Evolutionary conservation across 768 basidiomycete genomes (phyloP).

Genomic region (Myochromella boudieri): DNA sequence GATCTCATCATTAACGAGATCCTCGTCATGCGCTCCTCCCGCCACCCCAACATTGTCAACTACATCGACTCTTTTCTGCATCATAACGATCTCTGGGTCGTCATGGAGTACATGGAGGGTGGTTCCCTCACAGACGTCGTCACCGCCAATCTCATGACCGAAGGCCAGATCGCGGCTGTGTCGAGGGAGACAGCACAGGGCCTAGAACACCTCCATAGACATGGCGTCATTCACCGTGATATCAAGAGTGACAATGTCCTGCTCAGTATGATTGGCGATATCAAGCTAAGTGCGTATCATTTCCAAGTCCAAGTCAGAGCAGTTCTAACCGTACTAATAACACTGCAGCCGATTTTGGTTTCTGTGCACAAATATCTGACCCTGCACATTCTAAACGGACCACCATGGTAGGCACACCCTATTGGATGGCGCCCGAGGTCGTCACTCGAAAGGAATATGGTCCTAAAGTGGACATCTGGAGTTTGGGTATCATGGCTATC

Average conservation of each 20-base stretch:
- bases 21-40: conserved; percentile 94
- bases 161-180: conserved; percentile 98
- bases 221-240: conserved; percentile 97
- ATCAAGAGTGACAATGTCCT: conserved; percentile 99
- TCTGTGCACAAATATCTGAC: conserved; percentile 95
- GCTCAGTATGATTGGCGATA: conserved; percentile 89
- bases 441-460: conserved; percentile 98
- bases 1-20: conserved; percentile 99
- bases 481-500: conserved; percentile 93
- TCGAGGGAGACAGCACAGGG: conserved; percentile 92
- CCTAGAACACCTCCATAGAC: conserved; percentile 89
- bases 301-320: neutral
- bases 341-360: conserved; percentile 89
- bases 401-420: conserved; percentile 98
- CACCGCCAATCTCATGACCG: conserved; percentile 94
- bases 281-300: conserved; percentile 91
- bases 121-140: conserved; percentile 94
- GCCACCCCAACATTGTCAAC: conserved; percentile 99
- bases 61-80: conserved; percentile 98
- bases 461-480: conserved; percentile 98
- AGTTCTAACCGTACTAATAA: conserved; percentile 5
- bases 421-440: conserved; percentile 99
- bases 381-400: conserved; percentile 89
- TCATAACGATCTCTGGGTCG: conserved; percentile 98
- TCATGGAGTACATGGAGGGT: conserved; percentile 99